Base-by-base conservation (phyloP, 192 early-diverging fungal species). In the Umbelopsis vinacea region DNA sequence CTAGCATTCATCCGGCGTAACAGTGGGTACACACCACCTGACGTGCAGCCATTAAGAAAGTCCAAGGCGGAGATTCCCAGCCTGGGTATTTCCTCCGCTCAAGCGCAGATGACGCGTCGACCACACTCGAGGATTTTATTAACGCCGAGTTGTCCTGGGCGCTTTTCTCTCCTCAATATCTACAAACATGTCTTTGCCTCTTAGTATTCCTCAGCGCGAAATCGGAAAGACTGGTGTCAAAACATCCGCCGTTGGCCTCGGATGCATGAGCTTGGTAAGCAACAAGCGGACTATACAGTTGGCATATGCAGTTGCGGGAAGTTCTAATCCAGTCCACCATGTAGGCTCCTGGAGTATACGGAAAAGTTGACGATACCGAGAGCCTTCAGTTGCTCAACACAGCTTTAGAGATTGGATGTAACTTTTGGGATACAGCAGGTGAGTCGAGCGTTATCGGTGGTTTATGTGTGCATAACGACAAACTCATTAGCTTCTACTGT, bases 341-440 rank as follows among this genome's bases (percentile, higher is more conserved):
- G n/a, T 60, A 60, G 55, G 33, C 55, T 14, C 55, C 55, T 11
- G 57, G 35, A 17, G 60, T 72, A 33, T 89, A 87, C 47, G 79
- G 79, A 2, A 11, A 63, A 35, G 46, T 53, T 29, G 74, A 80
- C 46, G 78, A 82, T 21, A 46, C 67, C 0, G 68, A 84, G 38
- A 82, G 84, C 8, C 19, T 79, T 19, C 73, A 74, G n/a, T 69
- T 83, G 0, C 74, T 86, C 11, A 79, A 86, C 67, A 74, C 76
- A 22, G 80, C 85, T 0, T 76, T 84, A 55, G 82, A 87, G 55
- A 71, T 86, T 24, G 86, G 88, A 38, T 85, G 82, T 68, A 84
- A 74, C 6, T 80, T 85, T 70, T 88, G 86, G 87, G 90, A 92
- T 68, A 88, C 88, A 14, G 46, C 67, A 8, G 47, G 47, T 47